phyloP scores from a whole-genome alignment of 495 filamentous ascomycete genomes.

The Neurospora sp. region DNA sequence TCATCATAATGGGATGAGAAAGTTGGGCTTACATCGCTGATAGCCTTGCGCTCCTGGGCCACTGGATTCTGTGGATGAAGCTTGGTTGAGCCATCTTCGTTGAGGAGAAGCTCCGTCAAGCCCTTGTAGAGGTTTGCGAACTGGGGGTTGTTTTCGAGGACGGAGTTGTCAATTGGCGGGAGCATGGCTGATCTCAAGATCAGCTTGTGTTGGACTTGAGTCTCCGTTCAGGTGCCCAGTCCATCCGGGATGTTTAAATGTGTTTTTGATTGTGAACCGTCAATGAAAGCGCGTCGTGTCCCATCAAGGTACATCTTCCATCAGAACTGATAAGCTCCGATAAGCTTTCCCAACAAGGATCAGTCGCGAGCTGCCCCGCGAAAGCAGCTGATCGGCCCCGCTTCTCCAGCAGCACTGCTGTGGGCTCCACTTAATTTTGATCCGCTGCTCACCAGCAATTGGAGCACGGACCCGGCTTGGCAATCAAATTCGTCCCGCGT shows the following conservation, averaged over 20 bases:
- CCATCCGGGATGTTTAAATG: background rate
- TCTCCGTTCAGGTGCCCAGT: background rate
- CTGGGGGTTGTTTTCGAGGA: slow-evolving; percentile 52
- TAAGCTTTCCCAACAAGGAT: background rate
- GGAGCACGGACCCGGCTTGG: background rate
- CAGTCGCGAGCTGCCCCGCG: background rate
- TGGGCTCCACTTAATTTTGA: background rate
- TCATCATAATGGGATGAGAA: background rate
- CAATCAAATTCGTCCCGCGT: background rate
- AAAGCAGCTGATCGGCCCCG: background rate
- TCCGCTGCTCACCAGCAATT: background rate
- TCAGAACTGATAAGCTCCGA: background rate
- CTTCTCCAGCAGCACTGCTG: background rate
- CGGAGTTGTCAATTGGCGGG: slow-evolving; percentile 50
- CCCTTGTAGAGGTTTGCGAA: slow-evolving; percentile 55
- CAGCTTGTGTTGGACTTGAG: background rate
- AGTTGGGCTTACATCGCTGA: slow-evolving; percentile 35
- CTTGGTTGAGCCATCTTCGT: slow-evolving; percentile 52
- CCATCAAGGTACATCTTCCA: background rate
- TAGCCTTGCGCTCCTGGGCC: slow-evolving; percentile 42
- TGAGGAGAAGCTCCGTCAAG: slow-evolving; percentile 47
- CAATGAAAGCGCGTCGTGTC: background rate
- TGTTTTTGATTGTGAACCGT: background rate
- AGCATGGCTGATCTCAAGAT: slow-evolving; percentile 39
- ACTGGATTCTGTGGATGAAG: slow-evolving; percentile 27